These are phyloP conservation scores for Neopestalotiopsis sp. DNA, from an alignment of 2,329 filamentous ascomycete species.

Conservation along the genomic window DNA sequence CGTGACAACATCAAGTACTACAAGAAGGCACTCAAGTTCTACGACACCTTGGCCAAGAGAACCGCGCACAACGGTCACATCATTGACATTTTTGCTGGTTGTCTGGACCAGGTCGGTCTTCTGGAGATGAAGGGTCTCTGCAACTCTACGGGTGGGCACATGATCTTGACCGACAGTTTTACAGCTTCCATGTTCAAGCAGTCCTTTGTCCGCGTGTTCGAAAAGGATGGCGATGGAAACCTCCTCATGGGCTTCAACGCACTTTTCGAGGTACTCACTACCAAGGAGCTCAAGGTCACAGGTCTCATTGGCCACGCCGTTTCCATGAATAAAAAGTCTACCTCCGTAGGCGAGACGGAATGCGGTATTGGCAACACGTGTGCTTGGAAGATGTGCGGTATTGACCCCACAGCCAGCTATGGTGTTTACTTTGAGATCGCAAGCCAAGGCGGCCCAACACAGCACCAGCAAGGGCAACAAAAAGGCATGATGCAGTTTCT, in stretches of 20 bases:
- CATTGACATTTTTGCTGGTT: constrained; percentile 97
- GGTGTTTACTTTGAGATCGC: constrained; percentile 98
- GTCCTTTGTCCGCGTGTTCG: constrained; percentile 95
- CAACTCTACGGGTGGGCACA: constrained; percentile 96
- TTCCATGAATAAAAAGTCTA: constrained; percentile 97
- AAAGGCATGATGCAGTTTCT: constrained; percentile 98
- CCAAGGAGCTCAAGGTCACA: constrained; percentile 97
- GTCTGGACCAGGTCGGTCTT: constrained; percentile 94
- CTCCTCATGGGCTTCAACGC: constrained; percentile 98
- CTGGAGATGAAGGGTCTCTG: constrained; percentile 97
- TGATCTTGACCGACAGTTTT: constrained; percentile 98
- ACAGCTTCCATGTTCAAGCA: constrained; percentile 99
- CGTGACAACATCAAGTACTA: constrained; percentile 99
- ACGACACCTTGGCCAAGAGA: constrained; percentile 91
- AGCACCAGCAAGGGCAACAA: constrained; percentile 85
- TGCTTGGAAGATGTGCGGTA: constrained; percentile 99
- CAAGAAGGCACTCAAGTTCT: constrained; percentile 97
- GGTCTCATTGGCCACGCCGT: constrained; percentile 96
- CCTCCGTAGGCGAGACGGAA: constrained; percentile 95
- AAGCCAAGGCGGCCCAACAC: constrained; percentile 83
- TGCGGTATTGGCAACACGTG: constrained; percentile 98
- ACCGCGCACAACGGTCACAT: constrained; percentile 96
- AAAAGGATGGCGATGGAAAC: constrained; percentile 94
- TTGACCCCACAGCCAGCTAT: constrained; percentile 92
- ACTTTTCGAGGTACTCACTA: constrained; percentile 92